Evolutionary conservation across 2,329 filamentous ascomycete genomes (phyloP).

Genomic region (Xylariales sp.): DNA sequence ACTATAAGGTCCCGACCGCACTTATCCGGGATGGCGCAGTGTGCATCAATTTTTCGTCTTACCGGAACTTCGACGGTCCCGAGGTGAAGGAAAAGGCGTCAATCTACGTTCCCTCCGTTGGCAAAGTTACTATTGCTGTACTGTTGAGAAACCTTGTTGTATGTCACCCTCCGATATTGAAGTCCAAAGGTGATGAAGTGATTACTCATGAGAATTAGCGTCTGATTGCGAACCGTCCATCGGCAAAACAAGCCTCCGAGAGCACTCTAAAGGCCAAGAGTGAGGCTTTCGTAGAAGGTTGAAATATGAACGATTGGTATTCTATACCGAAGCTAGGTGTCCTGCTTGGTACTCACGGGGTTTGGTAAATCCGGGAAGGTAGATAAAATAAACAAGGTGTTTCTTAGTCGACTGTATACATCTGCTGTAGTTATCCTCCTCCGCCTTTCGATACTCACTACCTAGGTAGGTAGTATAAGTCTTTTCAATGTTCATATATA

Average conservation of each 20-base stretch:
- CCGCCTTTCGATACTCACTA: neutral
- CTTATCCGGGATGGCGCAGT: constrained; percentile 89
- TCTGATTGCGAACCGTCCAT: constrained; percentile 62
- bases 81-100: constrained; percentile 95
- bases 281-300: constrained; percentile 49
- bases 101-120: constrained; percentile 96
- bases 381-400: constrained; percentile 20
- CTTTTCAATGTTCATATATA: no score
- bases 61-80: constrained; percentile 87
- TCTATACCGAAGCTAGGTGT: neutral
- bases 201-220: constrained; percentile 55
- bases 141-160: constrained; percentile 89
- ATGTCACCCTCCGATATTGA: constrained; percentile 53
- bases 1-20: constrained; percentile 88
- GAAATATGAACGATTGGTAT: constrained; percentile 22
- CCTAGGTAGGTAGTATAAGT: no score
- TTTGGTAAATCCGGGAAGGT: constrained; percentile 1
- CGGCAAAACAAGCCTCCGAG: constrained; percentile 50
- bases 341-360: neutral
- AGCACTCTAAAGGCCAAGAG: constrained; percentile 48
- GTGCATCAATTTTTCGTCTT: constrained; percentile 99
- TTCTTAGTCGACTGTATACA: neutral
- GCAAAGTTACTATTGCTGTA: constrained; percentile 96
- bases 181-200: neutral
- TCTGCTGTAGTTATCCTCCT: neutral